Evolutionary conservation across 768 basidiomycete genomes (phyloP).

Genomic region (Suillus clintonianus): DNA sequence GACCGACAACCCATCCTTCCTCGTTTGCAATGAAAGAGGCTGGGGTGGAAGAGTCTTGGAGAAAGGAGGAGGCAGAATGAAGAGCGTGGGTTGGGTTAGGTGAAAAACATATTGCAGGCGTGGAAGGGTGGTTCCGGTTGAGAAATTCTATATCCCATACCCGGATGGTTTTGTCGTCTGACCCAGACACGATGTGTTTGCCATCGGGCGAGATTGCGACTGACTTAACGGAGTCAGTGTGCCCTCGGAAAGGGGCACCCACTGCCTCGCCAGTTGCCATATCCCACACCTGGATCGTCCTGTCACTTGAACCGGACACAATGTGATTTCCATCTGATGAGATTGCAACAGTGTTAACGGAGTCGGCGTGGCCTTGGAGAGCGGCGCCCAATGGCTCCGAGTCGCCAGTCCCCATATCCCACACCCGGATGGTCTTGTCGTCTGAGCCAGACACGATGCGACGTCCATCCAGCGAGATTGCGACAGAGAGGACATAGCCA

Average conservation of each 20-base stretch:
- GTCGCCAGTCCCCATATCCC: background rate
- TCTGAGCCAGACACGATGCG: background rate
- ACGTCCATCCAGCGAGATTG: slow-evolving; percentile 4
- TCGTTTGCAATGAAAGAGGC: too few species aligned
- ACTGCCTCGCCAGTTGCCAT: background rate
- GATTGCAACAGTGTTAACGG: background rate
- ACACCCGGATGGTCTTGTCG: background rate
- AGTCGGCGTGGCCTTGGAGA: too few species aligned
- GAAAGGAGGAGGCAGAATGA: background rate
- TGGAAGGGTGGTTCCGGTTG: background rate
- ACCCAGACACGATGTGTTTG: background rate
- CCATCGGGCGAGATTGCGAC: slow-evolving; percentile 13
- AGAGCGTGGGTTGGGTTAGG: background rate
- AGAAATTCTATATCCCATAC: background rate
- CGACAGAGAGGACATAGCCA: background rate
- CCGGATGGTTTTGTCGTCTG: background rate
- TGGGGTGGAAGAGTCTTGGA: too few species aligned
- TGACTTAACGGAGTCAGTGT: slow-evolving; percentile 3
- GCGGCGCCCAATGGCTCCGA: too few species aligned
- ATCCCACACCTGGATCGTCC: background rate
- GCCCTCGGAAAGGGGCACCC: background rate
- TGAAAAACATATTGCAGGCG: background rate
- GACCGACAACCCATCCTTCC: too few species aligned
- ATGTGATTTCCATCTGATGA: background rate
- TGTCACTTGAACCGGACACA: background rate